phyloP scores from a whole-genome alignment of 2,329 filamentous ascomycete species.

The Aureobasidium namibiae region DNA sequence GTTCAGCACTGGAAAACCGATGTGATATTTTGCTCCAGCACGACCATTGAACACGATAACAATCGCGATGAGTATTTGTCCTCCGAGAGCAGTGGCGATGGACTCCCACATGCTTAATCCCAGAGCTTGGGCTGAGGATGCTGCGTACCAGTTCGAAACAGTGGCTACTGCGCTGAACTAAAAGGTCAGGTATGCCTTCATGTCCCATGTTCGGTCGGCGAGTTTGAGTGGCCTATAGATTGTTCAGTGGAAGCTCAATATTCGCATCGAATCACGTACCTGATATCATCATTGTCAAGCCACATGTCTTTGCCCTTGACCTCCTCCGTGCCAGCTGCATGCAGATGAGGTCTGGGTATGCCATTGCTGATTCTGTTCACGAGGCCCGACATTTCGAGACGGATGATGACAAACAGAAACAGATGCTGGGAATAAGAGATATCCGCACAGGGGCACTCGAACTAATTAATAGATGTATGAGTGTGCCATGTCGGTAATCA shows the following conservation, averaged over 20 bases:
- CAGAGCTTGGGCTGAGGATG: background rate
- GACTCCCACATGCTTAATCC: conserved; percentile 41
- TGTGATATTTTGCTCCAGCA: conserved; percentile 36
- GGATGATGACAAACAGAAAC: background rate
- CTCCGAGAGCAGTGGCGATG: conserved; percentile 32
- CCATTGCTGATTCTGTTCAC: background rate
- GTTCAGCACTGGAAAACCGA: conserved; percentile 36
- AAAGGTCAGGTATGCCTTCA: background rate
- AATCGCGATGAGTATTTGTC: conserved; percentile 34
- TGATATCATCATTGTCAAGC: conserved; percentile 8
- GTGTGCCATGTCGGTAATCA: background rate
- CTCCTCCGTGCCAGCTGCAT: background rate
- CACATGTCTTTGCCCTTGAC: background rate
- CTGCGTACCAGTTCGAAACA: background rate
- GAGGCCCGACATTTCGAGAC: background rate
- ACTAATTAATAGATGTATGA: background rate
- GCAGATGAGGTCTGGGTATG: background rate
- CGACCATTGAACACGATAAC: conserved; percentile 38
- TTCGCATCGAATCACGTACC: background rate
- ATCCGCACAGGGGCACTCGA: background rate
- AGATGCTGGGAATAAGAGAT: background rate
- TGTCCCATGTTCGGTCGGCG: background rate
- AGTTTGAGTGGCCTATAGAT: background rate
- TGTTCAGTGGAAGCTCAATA: background rate
- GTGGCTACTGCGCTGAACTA: conserved; percentile 4